Conservation (phyloP, 1,139 yeast species). For the Taphrina populina region DNA sequence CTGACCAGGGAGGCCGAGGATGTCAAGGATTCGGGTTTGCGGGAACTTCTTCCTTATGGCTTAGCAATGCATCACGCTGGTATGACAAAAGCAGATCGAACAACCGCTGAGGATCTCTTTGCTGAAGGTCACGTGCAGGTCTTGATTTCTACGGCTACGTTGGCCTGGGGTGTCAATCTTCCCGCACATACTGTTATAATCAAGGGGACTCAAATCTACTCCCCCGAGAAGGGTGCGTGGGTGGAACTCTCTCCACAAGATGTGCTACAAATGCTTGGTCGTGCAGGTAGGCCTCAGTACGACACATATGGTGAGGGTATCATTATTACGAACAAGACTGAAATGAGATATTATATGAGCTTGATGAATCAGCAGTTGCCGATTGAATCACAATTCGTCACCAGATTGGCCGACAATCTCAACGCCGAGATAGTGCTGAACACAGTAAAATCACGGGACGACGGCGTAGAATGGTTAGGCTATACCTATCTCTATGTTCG, state of each 20-base stretch:
- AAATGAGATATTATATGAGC: conserved; percentile 83
- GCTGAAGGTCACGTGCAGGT: conserved; percentile 82
- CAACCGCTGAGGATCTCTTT: conserved; percentile 78
- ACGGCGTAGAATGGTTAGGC: conserved; percentile 76
- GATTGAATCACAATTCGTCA: conserved; percentile 81
- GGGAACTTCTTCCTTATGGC: conserved; percentile 65
- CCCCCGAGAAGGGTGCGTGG: conserved; percentile 89
- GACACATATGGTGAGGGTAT: conserved; percentile 93
- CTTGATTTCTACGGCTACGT: conserved; percentile 87
- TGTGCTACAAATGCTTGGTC: conserved; percentile 86
- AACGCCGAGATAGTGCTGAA: conserved; percentile 89
- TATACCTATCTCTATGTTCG: conserved; percentile 77
- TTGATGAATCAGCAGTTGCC: conserved; percentile 86
- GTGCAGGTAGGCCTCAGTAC: conserved; percentile 96
- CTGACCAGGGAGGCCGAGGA: conserved; percentile 62
- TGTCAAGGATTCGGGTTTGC: conserved; percentile 57
- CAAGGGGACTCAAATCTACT: conserved; percentile 91
- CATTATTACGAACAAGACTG: conserved; percentile 82
- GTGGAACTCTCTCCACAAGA: conserved; percentile 89
- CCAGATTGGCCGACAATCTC: conserved; percentile 66
- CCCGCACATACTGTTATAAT: conserved; percentile 96
- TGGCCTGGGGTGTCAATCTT: conserved; percentile 98
- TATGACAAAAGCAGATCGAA: conserved; percentile 67
- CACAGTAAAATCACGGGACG: conserved; percentile 58
- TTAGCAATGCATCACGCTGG: conserved; percentile 97